Base-by-base conservation (phyloP, 306 rosid genomes). In the Albizia julibrissin region DNA sequence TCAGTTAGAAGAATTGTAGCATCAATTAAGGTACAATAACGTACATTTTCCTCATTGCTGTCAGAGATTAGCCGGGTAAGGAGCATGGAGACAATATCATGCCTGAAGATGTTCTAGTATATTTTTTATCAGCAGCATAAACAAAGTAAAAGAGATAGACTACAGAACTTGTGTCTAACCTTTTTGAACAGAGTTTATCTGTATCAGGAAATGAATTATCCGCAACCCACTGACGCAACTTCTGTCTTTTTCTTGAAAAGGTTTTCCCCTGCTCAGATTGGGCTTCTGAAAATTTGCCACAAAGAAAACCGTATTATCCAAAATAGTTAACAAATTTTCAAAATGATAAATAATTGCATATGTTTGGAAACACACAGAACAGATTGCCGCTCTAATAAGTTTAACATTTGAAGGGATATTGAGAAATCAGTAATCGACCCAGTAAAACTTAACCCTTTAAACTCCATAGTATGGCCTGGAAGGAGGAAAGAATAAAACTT, bases 191-290 rank as follows among this genome's bases (percentile, higher is more conserved):
- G 71, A 81, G 80, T 77, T 87, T 88, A 67, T 90, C 89, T 61
- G 61, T 79, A 78, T 88, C 88, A 24, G 85, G 81, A 87, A 79
- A 73, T 19, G 91, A 81, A 33, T 89, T 83, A 80, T 87, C 87
- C 68, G 84, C 85, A 61, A 85, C 85, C 88, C 87, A 88, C 62
- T 83, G 97, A 26, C 74, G 85, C 85, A 95, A 76, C 80, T 89
- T 95, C 82, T 83, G 87, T 85, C 98, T 88, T 89, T 93, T 95
- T 80, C 82, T 87, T 68, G 72, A 37, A 75, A 95, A 95, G 69
- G 87, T 47, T 4, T 87, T 84, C 82, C 91, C 85, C 67, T 62
- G 83, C 64, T 29, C 24, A 75, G 40, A 42, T 79, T 72, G 82
- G 78, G 73, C 80, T 71, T 86, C 97, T 89, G 85, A 89, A 76